Base-by-base conservation (phyloP, 768 basidiomycete species). In the Pluteus cervinus region DNA sequence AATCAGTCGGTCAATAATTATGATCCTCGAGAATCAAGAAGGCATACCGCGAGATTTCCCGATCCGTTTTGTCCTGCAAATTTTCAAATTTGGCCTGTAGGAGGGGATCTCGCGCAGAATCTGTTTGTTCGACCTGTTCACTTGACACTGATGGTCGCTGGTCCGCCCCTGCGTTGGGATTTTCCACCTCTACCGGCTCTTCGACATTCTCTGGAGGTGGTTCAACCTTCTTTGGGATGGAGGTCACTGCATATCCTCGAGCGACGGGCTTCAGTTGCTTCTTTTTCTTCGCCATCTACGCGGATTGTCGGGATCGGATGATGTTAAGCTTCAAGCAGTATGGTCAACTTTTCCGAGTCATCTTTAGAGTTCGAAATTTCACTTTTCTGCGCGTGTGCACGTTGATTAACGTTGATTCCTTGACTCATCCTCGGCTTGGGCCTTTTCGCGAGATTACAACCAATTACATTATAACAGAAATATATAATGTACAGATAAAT, bases 51-150 rank as follows among this genome's bases (percentile, higher is more conserved):
- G 66, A 58, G 39, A 93, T 76, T 50, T 96, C 94, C 55, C 81
- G 91, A 56, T 94, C 88, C 4, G 76, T 85, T 53, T 80, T 91
- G 14, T 93, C 89, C 51, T 94, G 89, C 33, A 83, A 65, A 50
- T 76, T 82, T 45, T 94, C 90, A 1, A 94, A 76, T 32, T 90
- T 51, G 31, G 57, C 61, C 61, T 92, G 90, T 35, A 90, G 63
- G 21, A 69, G 65, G 41, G 65, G 68, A 36, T 81, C 75, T 51
- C 73, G 73, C 8, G 56, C 62, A 36, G 63, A 68, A 35, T 63
- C 62, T 12, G 54, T 49, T n/a, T n/a, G 41, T 60, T 57, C 31
- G 57, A 55, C 15, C 55, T 60, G 28, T 60, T 62, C 11, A 41
- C 35, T 26, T 15, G 16, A 24, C 10, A 28, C 18, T 36, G 26